phyloP scores from a whole-genome alignment of 1,284 basidiomycete species.

The Bothia castanella region DNA sequence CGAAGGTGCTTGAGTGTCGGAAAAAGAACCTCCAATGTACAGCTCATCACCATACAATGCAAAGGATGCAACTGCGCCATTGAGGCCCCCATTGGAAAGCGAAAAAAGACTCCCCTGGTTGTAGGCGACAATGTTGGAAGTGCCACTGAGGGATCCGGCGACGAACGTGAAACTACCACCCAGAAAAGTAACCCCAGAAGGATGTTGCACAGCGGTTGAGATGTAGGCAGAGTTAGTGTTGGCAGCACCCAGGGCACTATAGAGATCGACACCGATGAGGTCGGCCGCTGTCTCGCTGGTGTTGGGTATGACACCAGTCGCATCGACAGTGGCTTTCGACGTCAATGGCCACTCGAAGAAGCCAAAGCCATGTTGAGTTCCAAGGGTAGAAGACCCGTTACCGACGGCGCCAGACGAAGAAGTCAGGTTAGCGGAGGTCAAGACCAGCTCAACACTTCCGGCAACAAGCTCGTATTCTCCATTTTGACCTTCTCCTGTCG shows the following conservation, averaged over 20 bases:
- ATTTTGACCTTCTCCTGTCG: slow-evolving; percentile 56
- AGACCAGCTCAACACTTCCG: slow-evolving; percentile 69
- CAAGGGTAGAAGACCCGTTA: slow-evolving; percentile 30
- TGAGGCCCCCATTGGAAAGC: slow-evolving; percentile 62
- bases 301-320: slow-evolving; percentile 60
- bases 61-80: slow-evolving; percentile 72
- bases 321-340: slow-evolving; percentile 45
- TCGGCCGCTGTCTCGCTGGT: slow-evolving; percentile 72
- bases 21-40: slow-evolving; percentile 86
- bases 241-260: slow-evolving; percentile 49
- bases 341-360: slow-evolving; percentile 77
- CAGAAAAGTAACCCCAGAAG: slow-evolving; percentile 65
- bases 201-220: slow-evolving; percentile 60
- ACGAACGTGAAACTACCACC: slow-evolving; percentile 74
- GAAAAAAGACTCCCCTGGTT: slow-evolving; percentile 55
- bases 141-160: slow-evolving; percentile 51
- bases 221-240: slow-evolving; percentile 39
- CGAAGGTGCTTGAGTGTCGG: slow-evolving; percentile 56
- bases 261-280: slow-evolving; percentile 55
- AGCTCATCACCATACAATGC: slow-evolving; percentile 58
- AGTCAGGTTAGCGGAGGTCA: slow-evolving; percentile 57
- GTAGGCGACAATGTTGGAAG: slow-evolving; percentile 73
- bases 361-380: slow-evolving; percentile 55
- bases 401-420: slow-evolving; percentile 31
- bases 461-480: slow-evolving; percentile 79